These are phyloP conservation scores for Zygoascus hellenicus DNA, from an alignment of 1,139 yeast genomes.

Conservation along the genomic window DNA sequence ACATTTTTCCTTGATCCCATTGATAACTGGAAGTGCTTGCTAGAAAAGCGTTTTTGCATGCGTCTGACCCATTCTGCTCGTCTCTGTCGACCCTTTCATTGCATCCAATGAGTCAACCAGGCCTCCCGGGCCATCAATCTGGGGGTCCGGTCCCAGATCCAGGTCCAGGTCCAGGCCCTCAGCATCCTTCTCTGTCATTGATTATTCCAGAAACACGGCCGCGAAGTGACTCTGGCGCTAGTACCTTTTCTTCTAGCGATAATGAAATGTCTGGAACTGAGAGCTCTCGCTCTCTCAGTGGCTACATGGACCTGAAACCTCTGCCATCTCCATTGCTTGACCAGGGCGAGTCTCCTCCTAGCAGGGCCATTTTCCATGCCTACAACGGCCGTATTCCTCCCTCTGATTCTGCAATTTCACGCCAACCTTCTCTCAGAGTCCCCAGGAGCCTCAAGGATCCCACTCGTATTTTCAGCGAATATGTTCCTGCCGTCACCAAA, in stretches of 20 bases:
- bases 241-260: neutral
- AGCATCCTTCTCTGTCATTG: neutral
- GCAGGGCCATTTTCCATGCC: conserved; percentile 19
- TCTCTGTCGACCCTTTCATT: too few relatives aligned
- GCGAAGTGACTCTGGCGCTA: neutral
- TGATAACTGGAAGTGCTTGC: too few relatives aligned
- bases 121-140: too few relatives aligned
- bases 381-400: conserved; percentile 24
- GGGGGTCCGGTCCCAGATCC: too few relatives aligned
- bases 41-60: too few relatives aligned
- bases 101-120: too few relatives aligned
- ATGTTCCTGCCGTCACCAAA: conserved; percentile 14
- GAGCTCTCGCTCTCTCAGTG: neutral
- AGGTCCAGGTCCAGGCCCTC: too few relatives aligned
- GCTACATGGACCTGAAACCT: conserved; percentile 23
- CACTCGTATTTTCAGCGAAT: conserved; percentile 18
- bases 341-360: conserved; percentile 10
- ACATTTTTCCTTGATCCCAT: too few relatives aligned
- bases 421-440: conserved; percentile 18
- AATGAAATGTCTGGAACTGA: conserved; percentile 1
- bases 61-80: too few relatives aligned
- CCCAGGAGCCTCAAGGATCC: conserved; percentile 6
- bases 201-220: conserved; percentile 3
- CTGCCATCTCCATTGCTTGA: conserved; percentile 32
- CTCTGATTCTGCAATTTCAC: conserved; percentile 23